These are phyloP conservation scores for Lophiotrema nucula DNA, from an alignment of 495 filamentous ascomycete genomes.

Conservation along the genomic window DNA sequence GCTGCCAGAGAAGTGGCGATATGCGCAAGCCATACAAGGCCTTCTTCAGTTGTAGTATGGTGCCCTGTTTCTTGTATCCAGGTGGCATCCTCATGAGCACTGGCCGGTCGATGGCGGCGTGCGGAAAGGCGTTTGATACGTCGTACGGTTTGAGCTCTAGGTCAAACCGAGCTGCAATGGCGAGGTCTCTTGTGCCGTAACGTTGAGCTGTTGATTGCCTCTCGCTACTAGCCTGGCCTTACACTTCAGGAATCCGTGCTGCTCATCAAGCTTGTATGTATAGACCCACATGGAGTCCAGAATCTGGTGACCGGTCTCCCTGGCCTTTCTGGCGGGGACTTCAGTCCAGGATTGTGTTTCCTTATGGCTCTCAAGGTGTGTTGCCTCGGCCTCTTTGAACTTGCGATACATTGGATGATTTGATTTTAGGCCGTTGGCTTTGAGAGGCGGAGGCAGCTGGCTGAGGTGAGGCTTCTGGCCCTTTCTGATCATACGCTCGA, in stretches of 20 bases:
- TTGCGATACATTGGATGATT: not conserved
- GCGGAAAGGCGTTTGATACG: conserved; percentile 39
- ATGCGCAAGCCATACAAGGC: conserved; percentile 5
- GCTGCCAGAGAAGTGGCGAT: conserved; percentile 5
- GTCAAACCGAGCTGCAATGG: conserved; percentile 1
- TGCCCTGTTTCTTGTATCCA: not conserved
- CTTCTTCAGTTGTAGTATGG: not conserved
- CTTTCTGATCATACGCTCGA: not conserved
- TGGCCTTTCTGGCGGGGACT: not conserved
- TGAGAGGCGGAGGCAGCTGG: not conserved
- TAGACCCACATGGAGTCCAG: conserved; percentile 1
- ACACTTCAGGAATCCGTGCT: conserved; percentile 31
- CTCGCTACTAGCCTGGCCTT: conserved; percentile 38
- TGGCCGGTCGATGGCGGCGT: conserved; percentile 6
- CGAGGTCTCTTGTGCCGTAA: conserved; percentile 1
- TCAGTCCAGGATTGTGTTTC: not conserved
- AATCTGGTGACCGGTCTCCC: not conserved
- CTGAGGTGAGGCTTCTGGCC: not conserved
- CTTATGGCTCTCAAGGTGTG: conserved; percentile 1
- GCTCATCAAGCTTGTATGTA: conserved; percentile 8
- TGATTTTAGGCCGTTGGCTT: not conserved
- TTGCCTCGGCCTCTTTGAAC: not conserved
- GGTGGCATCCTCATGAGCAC: not conserved
- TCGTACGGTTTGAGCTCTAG: conserved; percentile 27
- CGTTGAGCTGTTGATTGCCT: conserved; percentile 29